phyloP scores from a whole-genome alignment of 352 stramenopile species.

The Phytophthora chlamydospora region DNA sequence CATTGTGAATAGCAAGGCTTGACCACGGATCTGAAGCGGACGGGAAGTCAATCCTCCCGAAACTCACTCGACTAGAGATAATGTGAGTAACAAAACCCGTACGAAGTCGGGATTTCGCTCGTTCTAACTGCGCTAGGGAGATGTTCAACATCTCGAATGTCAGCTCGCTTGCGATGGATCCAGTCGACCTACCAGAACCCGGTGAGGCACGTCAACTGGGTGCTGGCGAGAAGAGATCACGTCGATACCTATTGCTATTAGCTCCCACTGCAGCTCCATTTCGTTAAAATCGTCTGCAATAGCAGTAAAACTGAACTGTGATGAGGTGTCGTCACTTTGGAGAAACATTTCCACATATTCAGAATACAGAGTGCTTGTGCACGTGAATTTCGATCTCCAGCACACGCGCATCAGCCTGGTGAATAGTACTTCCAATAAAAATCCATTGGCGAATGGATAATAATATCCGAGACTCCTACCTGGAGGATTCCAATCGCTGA shows the following conservation, averaged over 20 bases:
- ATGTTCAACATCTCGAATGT: slow-evolving; percentile 18
- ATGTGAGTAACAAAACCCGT: not conserved
- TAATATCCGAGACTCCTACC: slow-evolving; percentile 22
- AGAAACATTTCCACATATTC: slow-evolving; percentile 4
- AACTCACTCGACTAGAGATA: slow-evolving; percentile 1
- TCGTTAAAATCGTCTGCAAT: slow-evolving; percentile 13
- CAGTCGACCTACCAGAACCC: not conserved
- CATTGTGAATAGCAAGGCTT: slow-evolving; percentile 11
- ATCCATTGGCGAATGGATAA: slow-evolving; percentile 13
- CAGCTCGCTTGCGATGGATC: slow-evolving; percentile 5
- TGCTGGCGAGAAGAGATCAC: slow-evolving; percentile 7
- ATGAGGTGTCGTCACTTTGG: not conserved
- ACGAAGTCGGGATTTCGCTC: slow-evolving; percentile 25
- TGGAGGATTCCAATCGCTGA: slow-evolving; percentile 6
- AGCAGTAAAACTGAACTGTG: not conserved
- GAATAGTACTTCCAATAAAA: slow-evolving; percentile 10
- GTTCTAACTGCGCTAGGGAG: slow-evolving; percentile 18
- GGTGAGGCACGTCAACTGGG: not conserved
- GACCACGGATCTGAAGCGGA: slow-evolving; percentile 3
- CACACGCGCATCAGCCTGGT: slow-evolving; percentile 13
- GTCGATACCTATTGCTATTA: slow-evolving; percentile 26
- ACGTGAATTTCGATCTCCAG: slow-evolving; percentile 33
- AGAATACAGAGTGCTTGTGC: slow-evolving; percentile 4
- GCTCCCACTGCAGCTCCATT: slow-evolving; percentile 15
- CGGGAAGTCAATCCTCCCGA: slow-evolving; percentile 16